These are phyloP conservation scores for Diversispora epigaea DNA, from an alignment of 192 early-diverging fungal genomes.

Conservation along the genomic window DNA sequence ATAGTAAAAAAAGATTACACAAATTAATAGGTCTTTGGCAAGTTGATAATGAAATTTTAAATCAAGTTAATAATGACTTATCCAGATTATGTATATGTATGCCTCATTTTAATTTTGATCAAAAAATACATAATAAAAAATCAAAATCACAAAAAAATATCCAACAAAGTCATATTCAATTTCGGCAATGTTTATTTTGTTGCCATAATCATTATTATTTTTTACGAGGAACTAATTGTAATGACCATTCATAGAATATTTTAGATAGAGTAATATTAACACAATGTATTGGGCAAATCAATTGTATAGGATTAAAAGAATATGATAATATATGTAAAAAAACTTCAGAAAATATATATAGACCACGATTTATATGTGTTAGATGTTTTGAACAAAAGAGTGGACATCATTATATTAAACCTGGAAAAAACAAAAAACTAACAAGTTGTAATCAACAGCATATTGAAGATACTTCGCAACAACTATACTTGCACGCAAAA, in stretches of 20 bases:
- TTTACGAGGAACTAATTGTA: background rate
- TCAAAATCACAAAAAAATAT: background rate
- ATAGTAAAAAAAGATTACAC: background rate
- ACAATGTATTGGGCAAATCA: background rate
- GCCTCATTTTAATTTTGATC: background rate
- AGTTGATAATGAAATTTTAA: background rate
- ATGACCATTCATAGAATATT: background rate
- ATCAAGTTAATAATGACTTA: background rate
- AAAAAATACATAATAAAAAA: background rate
- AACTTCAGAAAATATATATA: background rate
- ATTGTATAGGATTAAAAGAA: background rate
- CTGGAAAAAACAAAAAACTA: background rate
- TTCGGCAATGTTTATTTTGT: background rate
- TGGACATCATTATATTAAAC: background rate
- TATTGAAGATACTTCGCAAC: background rate
- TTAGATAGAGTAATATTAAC: constrained; percentile 4
- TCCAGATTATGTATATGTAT: background rate
- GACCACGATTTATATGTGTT: background rate
- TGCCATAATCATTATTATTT: background rate
- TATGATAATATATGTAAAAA: background rate
- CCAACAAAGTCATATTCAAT: background rate
- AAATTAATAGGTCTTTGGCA: background rate
- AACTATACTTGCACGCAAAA: too few relatives aligned
- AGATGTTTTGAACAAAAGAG: background rate
- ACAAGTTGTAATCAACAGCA: background rate